Percentiles rank a stretch among this genome's conserved stretches.
Conservation (phyloP, 768 basidiomycete genomes). For the Tylopilus vinaceipallidus region DNA sequence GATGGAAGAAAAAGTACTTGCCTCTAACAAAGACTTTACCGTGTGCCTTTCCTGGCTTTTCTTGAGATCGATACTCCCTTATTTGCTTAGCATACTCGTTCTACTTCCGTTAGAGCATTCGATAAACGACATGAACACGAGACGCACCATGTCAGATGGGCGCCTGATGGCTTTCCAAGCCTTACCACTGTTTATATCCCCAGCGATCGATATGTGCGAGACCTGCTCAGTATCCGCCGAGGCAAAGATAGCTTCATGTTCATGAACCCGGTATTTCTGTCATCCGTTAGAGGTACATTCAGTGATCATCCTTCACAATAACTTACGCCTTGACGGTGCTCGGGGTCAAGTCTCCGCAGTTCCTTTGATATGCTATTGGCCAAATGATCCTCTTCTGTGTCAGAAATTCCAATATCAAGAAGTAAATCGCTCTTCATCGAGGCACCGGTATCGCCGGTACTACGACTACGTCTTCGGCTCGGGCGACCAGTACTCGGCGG, state of each 20-base stretch:
- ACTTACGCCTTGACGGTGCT: conserved; percentile 27
- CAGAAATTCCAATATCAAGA: conserved; percentile 38
- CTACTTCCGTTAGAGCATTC: conserved; percentile 38
- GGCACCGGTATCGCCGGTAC: conserved; percentile 69
- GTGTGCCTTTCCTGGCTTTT: conserved; percentile 74
- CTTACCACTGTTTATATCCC: conserved; percentile 75
- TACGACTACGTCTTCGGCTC: conserved; percentile 68
- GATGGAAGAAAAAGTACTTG: conserved; percentile 27
- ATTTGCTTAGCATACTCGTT: conserved; percentile 94
- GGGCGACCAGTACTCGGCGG: conserved; percentile 43
- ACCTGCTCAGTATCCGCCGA: conserved; percentile 71
- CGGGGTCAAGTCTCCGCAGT: conserved; percentile 53
- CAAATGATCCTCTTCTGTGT: conserved; percentile 52
- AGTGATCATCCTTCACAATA: conserved; percentile 3
- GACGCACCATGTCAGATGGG: conserved; percentile 89
- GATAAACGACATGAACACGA: background rate
- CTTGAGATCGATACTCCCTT: conserved; percentile 72
- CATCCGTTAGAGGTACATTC: background rate
- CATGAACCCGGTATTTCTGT: conserved; percentile 80
- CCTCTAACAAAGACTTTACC: conserved; percentile 97
- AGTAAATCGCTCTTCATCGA: conserved; percentile 33
- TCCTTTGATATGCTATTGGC: conserved; percentile 74
- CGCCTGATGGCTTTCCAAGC: conserved; percentile 88
- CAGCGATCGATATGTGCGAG: conserved; percentile 67
- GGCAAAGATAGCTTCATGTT: conserved; percentile 81